Conservation (phyloP, 2,329 filamentous ascomycete species). For the Fusarium sp. region DNA sequence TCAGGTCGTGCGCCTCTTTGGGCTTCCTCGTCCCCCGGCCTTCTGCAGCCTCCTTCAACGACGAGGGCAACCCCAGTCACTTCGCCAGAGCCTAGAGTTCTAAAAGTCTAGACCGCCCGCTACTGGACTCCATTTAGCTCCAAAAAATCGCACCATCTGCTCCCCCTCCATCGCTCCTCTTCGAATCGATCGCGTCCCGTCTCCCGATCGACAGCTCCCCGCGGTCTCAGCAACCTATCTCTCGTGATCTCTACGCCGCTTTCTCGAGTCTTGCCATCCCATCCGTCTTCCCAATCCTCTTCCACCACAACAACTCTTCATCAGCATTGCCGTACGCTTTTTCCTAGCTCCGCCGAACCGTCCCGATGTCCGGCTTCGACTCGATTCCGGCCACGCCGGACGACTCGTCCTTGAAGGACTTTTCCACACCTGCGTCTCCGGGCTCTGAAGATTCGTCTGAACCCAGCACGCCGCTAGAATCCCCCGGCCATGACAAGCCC, state of each 20-base stretch:
- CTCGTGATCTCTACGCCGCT: slow-evolving; percentile 38
- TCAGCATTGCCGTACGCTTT: slow-evolving; percentile 3
- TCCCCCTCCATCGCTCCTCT: slow-evolving; percentile 46
- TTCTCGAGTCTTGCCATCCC: slow-evolving; percentile 25
- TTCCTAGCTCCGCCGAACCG: slow-evolving; percentile 17
- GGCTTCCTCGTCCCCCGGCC: slow-evolving; percentile 13
- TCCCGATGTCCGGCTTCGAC: slow-evolving; percentile 52
- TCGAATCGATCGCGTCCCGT: slow-evolving; percentile 48
- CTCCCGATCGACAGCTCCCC: slow-evolving; percentile 43
- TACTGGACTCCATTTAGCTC: slow-evolving; percentile 46
- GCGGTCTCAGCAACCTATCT: slow-evolving; percentile 29
- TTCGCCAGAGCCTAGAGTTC: slow-evolving; percentile 28
- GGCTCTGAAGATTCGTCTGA: slow-evolving; percentile 64
- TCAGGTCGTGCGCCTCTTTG: slow-evolving; percentile 15
- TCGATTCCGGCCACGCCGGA: slow-evolving; percentile 64
- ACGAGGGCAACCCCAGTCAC: slow-evolving; percentile 31
- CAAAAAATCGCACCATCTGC: slow-evolving; percentile 50
- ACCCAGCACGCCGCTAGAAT: slow-evolving; percentile 65
- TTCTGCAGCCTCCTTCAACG: slow-evolving; percentile 28
- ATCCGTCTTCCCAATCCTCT: slow-evolving; percentile 10
- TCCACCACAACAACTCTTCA: slow-evolving; percentile 8
- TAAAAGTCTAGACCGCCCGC: slow-evolving; percentile 46
- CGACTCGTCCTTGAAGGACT: slow-evolving; percentile 56
- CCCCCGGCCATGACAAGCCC: slow-evolving; percentile 53
- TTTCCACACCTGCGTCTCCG: slow-evolving; percentile 60